Evolutionary conservation across 768 basidiomycete genomes (phyloP).

Genomic region (Chalciporus sphaerocephalus): DNA sequence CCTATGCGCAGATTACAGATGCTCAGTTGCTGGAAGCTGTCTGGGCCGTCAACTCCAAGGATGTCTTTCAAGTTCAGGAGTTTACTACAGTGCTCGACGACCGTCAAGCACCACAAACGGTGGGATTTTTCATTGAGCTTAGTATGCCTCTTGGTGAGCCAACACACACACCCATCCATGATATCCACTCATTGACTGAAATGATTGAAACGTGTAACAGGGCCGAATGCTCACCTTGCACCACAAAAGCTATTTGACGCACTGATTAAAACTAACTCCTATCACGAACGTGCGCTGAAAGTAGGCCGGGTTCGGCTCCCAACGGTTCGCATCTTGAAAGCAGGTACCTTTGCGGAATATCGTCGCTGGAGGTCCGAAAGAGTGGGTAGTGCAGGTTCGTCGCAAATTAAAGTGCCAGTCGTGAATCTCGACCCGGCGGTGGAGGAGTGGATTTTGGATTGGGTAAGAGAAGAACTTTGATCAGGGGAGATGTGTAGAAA

Average conservation of each 20-base stretch:
- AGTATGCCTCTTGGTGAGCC: conserved; percentile 4
- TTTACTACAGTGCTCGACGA: conserved; percentile 12
- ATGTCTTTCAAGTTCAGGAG: conserved; percentile 5
- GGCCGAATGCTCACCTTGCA: background rate
- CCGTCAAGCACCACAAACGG: conserved; percentile 4
- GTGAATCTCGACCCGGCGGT: conserved; percentile 1
- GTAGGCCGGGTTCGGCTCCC: conserved; percentile 3
- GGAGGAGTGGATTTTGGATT: conserved; percentile 9
- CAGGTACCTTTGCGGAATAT: conserved; percentile 11
- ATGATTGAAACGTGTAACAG: background rate
- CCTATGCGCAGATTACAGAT: conserved; percentile 5
- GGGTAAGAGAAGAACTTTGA: conserved; percentile 5
- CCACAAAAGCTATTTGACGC: conserved; percentile 5
- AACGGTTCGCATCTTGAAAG: conserved; percentile 10
- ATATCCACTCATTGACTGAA: background rate
- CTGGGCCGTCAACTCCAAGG: conserved; percentile 1
- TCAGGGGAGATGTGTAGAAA: too few species aligned
- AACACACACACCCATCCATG: conserved; percentile 1
- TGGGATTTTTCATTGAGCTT: conserved; percentile 13
- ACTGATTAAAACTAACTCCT: background rate
- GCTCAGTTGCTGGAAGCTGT: conserved; percentile 6
- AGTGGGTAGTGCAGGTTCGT: conserved; percentile 1
- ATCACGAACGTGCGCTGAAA: background rate
- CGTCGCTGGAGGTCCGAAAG: conserved; percentile 7
- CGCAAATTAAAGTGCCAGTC: conserved; percentile 15